phyloP scores from a whole-genome alignment of 2,329 filamentous ascomycete species.

The Emericellopsis cladophorae region DNA sequence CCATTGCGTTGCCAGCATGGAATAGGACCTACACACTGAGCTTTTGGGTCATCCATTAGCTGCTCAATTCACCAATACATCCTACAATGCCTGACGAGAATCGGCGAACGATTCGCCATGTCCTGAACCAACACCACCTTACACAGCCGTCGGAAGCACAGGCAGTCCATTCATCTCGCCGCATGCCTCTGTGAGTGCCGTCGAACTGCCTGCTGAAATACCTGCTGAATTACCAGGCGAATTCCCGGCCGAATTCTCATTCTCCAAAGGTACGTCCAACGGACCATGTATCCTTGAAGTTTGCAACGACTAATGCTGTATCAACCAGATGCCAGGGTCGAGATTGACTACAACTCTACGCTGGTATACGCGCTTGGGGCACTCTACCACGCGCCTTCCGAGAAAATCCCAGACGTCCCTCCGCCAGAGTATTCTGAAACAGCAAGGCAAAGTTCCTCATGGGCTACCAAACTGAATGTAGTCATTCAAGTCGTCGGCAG shows the following conservation, averaged over 20 bases:
- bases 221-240: background rate
- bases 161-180: background rate
- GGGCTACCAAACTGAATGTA: slow-evolving; percentile 1
- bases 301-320: background rate
- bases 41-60: too few relatives aligned
- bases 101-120: background rate
- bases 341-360: background rate
- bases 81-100: background rate
- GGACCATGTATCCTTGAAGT: background rate
- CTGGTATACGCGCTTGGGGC: background rate
- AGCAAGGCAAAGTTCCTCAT: background rate
- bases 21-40: too few relatives aligned
- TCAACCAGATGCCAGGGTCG: background rate
- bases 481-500: slow-evolving; percentile 49
- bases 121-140: background rate
- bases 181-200: background rate
- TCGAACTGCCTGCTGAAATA: background rate
- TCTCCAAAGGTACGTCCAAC: background rate
- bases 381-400: background rate
- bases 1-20: too few relatives aligned
- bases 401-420: background rate
- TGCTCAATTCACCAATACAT: too few relatives aligned
- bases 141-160: background rate
- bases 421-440: background rate
- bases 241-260: background rate